Conservation (phyloP, 192 early-diverging fungal species). For the Coemansia sp. region DNA sequence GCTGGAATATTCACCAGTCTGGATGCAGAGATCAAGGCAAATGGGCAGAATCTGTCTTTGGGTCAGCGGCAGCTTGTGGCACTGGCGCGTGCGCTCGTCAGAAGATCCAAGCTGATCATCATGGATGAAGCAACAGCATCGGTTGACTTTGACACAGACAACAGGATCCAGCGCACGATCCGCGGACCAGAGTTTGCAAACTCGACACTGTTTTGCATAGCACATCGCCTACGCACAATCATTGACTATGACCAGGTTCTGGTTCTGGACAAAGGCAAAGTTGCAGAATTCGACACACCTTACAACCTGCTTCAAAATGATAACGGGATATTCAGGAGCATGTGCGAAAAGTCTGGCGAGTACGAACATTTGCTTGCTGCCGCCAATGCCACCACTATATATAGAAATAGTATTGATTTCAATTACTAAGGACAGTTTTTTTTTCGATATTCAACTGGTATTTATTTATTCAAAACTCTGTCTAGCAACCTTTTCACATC, state of each 20-base stretch:
- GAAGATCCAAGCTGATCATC: too few relatives aligned
- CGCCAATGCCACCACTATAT: neutral
- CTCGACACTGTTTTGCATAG: conserved; percentile 83
- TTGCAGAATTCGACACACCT: conserved; percentile 83
- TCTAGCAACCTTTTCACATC: conserved; percentile 27
- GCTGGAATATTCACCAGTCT: conserved; percentile 49
- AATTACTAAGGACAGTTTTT: too few relatives aligned
- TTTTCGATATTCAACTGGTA: neutral
- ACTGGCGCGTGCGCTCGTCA: too few relatives aligned
- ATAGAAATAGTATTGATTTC: neutral
- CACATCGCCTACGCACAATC: conserved; percentile 83
- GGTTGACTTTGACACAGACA: too few relatives aligned
- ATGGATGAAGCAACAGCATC: too few relatives aligned
- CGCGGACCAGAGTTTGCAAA: conserved; percentile 65
- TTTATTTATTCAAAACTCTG: conserved; percentile 9
- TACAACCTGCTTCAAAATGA: too few relatives aligned
- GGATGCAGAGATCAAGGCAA: conserved; percentile 70
- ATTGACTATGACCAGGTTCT: conserved; percentile 82
- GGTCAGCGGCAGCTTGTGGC: too few relatives aligned
- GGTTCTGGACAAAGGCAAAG: conserved; percentile 72
- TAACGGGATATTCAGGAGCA: conserved; percentile 61
- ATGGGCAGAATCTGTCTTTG: too few relatives aligned
- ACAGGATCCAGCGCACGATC: conserved; percentile 82
- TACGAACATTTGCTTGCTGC: conserved; percentile 56
- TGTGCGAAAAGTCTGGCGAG: conserved; percentile 81